Conservation (phyloP, 1,139 yeast genomes). For the Kodamaea arcana region DNA sequence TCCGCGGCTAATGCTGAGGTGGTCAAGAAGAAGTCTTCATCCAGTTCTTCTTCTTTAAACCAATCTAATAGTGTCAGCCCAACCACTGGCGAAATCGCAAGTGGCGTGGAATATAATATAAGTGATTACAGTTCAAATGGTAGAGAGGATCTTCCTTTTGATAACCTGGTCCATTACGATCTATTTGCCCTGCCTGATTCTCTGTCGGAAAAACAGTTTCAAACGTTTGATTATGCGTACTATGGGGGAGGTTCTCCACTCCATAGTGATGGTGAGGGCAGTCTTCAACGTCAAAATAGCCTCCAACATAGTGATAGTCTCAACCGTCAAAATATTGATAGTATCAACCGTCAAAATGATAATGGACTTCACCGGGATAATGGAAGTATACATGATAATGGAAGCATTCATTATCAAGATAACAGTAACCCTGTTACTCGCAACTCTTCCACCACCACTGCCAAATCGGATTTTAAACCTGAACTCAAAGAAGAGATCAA, state of each 20-base stretch:
- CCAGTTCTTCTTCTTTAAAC: not conserved
- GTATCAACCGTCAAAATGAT: not conserved
- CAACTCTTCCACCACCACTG: not conserved
- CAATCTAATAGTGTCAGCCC: conserved; percentile 3
- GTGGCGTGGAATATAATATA: not conserved
- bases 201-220: conserved; percentile 1
- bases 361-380: too few relatives aligned
- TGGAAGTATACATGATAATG: too few relatives aligned
- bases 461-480: not conserved
- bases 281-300: not conserved
- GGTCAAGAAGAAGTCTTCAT: conserved; percentile 7
- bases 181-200: conserved; percentile 3
- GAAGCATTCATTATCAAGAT: not conserved
- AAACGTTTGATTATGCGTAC: not conserved
- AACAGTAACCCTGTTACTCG: not conserved
- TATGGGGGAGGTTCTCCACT: not conserved
- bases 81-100: conserved; percentile 1
- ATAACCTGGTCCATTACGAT: conserved; percentile 2
- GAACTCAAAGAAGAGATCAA: not conserved
- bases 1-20: conserved; percentile 21
- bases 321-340: too few relatives aligned
- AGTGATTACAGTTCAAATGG: conserved; percentile 2
- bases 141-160: conserved; percentile 2
- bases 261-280: not conserved
- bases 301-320: not conserved